A percentile compares a stretch with the other conserved stretches of the same genome.
Evolutionary conservation across 352 stramenopile genomes (phyloP).

Genomic region (Phytophthora pseudosyringae): DNA sequence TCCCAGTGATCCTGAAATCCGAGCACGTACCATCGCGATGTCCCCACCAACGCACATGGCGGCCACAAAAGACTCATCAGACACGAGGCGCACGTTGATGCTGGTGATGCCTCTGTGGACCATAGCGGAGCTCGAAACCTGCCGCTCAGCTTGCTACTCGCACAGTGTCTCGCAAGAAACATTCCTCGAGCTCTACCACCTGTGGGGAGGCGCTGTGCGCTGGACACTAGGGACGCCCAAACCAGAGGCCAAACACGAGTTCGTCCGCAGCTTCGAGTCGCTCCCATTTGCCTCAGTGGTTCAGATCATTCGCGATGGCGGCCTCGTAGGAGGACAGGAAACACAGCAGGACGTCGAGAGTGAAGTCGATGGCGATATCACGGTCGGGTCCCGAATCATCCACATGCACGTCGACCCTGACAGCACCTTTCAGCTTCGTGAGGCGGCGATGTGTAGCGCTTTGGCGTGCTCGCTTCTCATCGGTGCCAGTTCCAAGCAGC

Average conservation of each 20-base stretch:
- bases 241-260: constrained; percentile 25
- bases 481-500: constrained; percentile 15
- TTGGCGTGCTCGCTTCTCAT: constrained; percentile 32
- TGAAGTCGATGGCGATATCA: not conserved
- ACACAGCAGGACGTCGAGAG: constrained; percentile 4
- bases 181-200: constrained; percentile 33
- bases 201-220: constrained; percentile 43
- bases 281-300: constrained; percentile 25
- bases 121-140: constrained; percentile 39
- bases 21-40: constrained; percentile 36
- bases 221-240: constrained; percentile 36
- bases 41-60: constrained; percentile 13
- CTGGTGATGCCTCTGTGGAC: constrained; percentile 51
- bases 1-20: constrained; percentile 7
- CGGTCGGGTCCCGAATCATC: constrained; percentile 32
- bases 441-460: constrained; percentile 35
- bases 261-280: constrained; percentile 20
- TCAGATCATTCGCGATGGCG: constrained; percentile 27
- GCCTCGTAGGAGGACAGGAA: constrained; percentile 5
- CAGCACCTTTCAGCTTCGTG: constrained; percentile 40
- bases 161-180: constrained; percentile 21
- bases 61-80: not conserved
- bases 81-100: constrained; percentile 24
- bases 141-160: constrained; percentile 39
- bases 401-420: constrained; percentile 42